These are phyloP conservation scores for Takashimella koratensis DNA, from an alignment of 1,284 basidiomycete genomes.

Conservation along the genomic window DNA sequence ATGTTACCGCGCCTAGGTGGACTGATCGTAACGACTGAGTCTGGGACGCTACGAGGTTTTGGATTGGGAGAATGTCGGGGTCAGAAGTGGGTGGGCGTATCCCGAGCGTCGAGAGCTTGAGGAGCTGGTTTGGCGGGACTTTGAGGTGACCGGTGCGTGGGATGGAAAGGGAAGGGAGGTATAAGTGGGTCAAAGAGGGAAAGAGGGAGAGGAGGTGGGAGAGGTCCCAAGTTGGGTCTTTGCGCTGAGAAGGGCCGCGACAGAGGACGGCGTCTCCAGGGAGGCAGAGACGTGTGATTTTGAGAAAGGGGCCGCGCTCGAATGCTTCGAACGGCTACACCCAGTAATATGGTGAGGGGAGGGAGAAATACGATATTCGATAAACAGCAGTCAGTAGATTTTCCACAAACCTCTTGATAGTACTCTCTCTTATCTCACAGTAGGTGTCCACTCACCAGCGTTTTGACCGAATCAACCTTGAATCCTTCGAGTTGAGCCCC, in stretches of 20 bases:
- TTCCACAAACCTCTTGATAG: too few relatives aligned
- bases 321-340: slow-evolving; percentile 12
- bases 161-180: slow-evolving; percentile 8
- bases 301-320: slow-evolving; percentile 13
- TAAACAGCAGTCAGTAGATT: too few relatives aligned
- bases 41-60: too few relatives aligned
- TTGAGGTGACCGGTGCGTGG: neutral
- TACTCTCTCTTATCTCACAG: too few relatives aligned
- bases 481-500: slow-evolving; percentile 23
- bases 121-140: too few relatives aligned
- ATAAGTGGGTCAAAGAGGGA: slow-evolving; percentile 29
- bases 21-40: too few relatives aligned
- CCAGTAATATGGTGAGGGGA: neutral
- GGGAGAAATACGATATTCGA: too few relatives aligned
- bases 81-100: too few relatives aligned
- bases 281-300: slow-evolving; percentile 29
- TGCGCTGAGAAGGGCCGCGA: slow-evolving; percentile 12
- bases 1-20: too few relatives aligned
- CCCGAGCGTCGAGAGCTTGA: too few relatives aligned
- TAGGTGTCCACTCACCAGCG: slow-evolving; percentile 17
- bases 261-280: slow-evolving; percentile 22
- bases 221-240: slow-evolving; percentile 18
- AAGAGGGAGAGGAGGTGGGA: slow-evolving; percentile 12
- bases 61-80: too few relatives aligned
- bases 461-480: slow-evolving; percentile 23